These are phyloP conservation scores for Chrysanthemum lavandulifolium DNA, from an alignment of 129 eudicot species.

Conservation along the genomic window DNA sequence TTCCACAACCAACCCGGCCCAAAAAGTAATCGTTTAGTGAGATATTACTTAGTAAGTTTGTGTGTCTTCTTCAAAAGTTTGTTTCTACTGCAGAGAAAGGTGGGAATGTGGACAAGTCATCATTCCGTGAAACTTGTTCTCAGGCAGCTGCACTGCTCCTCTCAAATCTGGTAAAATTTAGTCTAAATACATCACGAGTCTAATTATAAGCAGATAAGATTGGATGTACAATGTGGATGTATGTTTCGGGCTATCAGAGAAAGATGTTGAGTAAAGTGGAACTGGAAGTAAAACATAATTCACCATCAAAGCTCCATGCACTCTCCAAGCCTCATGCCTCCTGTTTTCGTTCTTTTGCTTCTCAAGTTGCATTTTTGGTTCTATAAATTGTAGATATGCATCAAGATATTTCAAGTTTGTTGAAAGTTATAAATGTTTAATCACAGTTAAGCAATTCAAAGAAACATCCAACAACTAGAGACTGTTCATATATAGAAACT, in stretches of 20 bases:
- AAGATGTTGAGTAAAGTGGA: not conserved
- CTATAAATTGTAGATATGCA: constrained; percentile 77
- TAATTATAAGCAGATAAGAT: too few relatives aligned
- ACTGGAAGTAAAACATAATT: constrained; percentile 19
- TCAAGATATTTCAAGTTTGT: constrained; percentile 34
- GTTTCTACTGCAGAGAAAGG: constrained; percentile 89
- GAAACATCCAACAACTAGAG: too few relatives aligned
- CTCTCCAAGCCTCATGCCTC: constrained; percentile 93
- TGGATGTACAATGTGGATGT: too few relatives aligned
- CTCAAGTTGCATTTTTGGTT: constrained; percentile 80
- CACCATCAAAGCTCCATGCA: constrained; percentile 91
- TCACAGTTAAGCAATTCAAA: too few relatives aligned
- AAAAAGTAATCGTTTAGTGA: constrained; percentile 36
- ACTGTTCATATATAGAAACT: too few relatives aligned
- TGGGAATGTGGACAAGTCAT: constrained; percentile 72
- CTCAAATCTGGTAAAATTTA: constrained; percentile 65
- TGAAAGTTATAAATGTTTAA: too few relatives aligned
- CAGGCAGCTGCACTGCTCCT: constrained; percentile 98
- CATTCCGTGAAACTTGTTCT: constrained; percentile 92
- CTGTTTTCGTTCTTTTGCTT: constrained; percentile 78
- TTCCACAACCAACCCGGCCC: too few relatives aligned
- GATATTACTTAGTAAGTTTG: constrained; percentile 71
- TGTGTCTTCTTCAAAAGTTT: constrained; percentile 83
- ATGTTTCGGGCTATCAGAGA: not conserved
- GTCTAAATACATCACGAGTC: not conserved